Evolutionary conservation across 495 filamentous ascomycete species (phyloP).

Genomic region (Evansstolkia leycettana): DNA sequence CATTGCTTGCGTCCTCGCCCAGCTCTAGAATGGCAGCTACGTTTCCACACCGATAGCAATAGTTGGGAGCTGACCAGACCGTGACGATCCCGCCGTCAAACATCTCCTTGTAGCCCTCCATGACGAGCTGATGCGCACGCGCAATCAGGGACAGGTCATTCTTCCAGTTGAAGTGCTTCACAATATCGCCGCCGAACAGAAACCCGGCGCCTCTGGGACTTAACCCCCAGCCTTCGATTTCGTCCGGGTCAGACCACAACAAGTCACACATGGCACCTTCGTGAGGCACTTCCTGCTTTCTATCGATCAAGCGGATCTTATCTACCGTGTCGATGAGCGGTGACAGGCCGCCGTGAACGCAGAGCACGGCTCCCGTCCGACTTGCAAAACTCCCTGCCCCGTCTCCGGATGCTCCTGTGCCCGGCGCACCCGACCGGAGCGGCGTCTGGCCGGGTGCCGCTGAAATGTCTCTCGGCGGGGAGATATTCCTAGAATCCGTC

Average conservation of each 20-base stretch:
- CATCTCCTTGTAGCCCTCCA: constrained; percentile 99
- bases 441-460: constrained; percentile 24
- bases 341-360: constrained; percentile 87
- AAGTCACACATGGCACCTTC: constrained; percentile 99
- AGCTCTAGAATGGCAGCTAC: constrained; percentile 92
- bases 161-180: constrained; percentile 85
- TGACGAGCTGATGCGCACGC: constrained; percentile 91
- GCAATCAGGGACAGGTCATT: constrained; percentile 90
- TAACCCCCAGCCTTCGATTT: constrained; percentile 95
- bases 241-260: constrained; percentile 95
- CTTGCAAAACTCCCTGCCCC: constrained; percentile 47
- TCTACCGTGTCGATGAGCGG: constrained; percentile 89
- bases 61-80: constrained; percentile 95
- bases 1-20: constrained; percentile 66
- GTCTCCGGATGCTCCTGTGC: constrained; percentile 60
- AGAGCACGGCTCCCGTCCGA: constrained; percentile 75
- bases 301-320: constrained; percentile 88
- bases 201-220: constrained; percentile 93
- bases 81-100: constrained; percentile 91
- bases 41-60: constrained; percentile 96
- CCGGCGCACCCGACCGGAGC: constrained; percentile 55
- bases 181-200: constrained; percentile 91
- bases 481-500: constrained; percentile 25
- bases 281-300: constrained; percentile 97
- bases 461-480: constrained; percentile 34